Conservation (phyloP, 2,329 filamentous ascomycete genomes). For the Fusarium euwallaceae region DNA sequence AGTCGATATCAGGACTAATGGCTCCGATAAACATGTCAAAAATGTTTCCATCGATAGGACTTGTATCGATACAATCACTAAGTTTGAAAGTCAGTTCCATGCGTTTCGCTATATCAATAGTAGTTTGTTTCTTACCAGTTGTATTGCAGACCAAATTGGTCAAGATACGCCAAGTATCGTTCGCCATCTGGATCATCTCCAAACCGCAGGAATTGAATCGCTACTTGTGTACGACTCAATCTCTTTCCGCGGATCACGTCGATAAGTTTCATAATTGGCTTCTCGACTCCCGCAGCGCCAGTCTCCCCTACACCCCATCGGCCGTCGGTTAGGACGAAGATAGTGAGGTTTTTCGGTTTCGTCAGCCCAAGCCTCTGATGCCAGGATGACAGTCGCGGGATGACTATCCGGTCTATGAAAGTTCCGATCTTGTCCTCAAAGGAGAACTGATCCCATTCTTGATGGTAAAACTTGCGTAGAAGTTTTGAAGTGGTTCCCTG, state of each 20-base stretch:
- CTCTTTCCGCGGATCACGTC: neutral
- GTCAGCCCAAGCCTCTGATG: neutral
- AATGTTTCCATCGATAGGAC: too few species aligned
- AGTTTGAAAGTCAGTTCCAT: too few species aligned
- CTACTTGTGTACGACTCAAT: constrained; percentile 13
- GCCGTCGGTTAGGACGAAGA: constrained; percentile 29
- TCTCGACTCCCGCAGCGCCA: constrained; percentile 21
- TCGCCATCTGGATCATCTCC: neutral
- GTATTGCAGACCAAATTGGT: too few species aligned
- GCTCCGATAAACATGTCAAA: too few species aligned
- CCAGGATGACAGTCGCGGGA: neutral
- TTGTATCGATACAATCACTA: too few species aligned
- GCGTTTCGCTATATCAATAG: too few species aligned
- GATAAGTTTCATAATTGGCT: constrained; percentile 15
- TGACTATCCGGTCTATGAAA: constrained; percentile 16
- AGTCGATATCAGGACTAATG: too few species aligned
- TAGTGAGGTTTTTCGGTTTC: constrained; percentile 2
- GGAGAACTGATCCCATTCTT: constrained; percentile 10
- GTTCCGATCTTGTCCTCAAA: constrained; percentile 16
- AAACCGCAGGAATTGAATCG: constrained; percentile 23
- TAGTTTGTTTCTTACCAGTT: too few species aligned
- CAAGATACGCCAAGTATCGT: too few species aligned
- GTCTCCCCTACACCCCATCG: too few species aligned
- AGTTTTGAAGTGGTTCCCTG: neutral
- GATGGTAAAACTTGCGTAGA: neutral